Evolutionary conservation across 2,329 filamentous ascomycete species (phyloP), one percentile per base, ranked within the genome.

Genomic region (Penicillium sp.): DNA sequence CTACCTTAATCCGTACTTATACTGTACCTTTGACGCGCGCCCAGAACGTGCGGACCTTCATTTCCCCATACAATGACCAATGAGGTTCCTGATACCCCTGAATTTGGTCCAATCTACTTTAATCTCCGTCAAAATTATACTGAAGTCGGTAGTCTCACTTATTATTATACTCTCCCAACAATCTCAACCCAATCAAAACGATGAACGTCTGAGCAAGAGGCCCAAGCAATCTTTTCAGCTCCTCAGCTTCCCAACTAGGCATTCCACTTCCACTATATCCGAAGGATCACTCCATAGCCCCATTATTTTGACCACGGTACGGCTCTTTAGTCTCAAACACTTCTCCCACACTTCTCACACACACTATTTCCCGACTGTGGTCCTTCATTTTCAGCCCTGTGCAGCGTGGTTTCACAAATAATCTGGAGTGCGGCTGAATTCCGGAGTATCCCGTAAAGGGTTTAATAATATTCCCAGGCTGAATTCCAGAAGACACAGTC

Each of bases 41-140:
- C 50, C 47, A 63, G 52, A 63, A 60, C 60, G 57, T 63, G 60
- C 58, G 58, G 58, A 45, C 55, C 57, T 52, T 52, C 49, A 48
- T 51, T 50, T 43, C 31, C 57, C 45, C 53, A 57, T 39, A 33
- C 11, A 46, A 43, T 43, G 49, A 36, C 51, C 55, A 50, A 34
- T 43, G 39, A 34, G 54, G 21, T 36, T 31, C 6, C 10, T 27
- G 34, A 50, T 29, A 11, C 50, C 50, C 50, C 50, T 52, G 50
- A 46, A 45, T 16, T 27, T 52, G 2, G n/a, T 27, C 39, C 36
- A 50, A 44, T 46, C 21, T 46, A 40, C 27, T 46, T 46, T 44
- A 7, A 51, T 50, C 36, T 47, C n/a, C 39, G 2, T 25, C 10
- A 27, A 10, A 45, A 45, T 52, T 13, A 34, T 15, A 40, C 16